Base-by-base conservation (phyloP, 2,329 filamentous ascomycete genomes). In the Sporothrix pallida region DNA sequence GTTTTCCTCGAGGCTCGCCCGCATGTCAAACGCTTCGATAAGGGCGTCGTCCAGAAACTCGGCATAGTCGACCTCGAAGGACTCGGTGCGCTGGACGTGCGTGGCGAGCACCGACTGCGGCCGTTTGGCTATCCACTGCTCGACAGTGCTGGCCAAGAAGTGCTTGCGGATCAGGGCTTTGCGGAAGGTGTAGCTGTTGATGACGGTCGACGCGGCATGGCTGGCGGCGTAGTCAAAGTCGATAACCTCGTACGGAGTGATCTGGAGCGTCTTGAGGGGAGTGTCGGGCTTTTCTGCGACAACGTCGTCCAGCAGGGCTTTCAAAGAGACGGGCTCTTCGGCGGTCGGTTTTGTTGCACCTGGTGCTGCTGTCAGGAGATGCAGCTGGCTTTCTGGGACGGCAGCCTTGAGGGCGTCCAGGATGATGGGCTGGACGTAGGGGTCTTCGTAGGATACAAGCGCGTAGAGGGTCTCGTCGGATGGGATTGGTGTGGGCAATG, bases 161-260 rank as follows among this genome's bases (percentile, higher is more conserved):
- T 99, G 96, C 82, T 99, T 99, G 74, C 96, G 90, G 78, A 98
- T 98, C 23, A 99, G 86, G 0, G 96, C 96, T 85, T 98, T 98
- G 79, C 96, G 92, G 80, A 98, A 97, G 80, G 98, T 88, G 82
- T 98, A 98, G 79, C 93, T 93, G 82, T 98, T 98, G 77, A 93
- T 87, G 1, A 97, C 85, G 12, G 87, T 89, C 0, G 88, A 89
- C 0, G 82, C 80, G 0, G 92, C 83, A 77, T 93, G 86, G 1
- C 85, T 81, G 73, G 92, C 85, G 20, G 92, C 87, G 78, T 92
- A 89, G 72, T 93, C 90, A 81, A 97, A 98, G 80, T 97, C 93
- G 74, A 98, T 88, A 58, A 88, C 86, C 82, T 99, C 96, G 83
- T 99, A 99, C 48, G 92, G 89, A 2, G 90, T 88, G 80, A 97